Conservation (phyloP, 495 filamentous ascomycete genomes). For the Podospora appendiculata region DNA sequence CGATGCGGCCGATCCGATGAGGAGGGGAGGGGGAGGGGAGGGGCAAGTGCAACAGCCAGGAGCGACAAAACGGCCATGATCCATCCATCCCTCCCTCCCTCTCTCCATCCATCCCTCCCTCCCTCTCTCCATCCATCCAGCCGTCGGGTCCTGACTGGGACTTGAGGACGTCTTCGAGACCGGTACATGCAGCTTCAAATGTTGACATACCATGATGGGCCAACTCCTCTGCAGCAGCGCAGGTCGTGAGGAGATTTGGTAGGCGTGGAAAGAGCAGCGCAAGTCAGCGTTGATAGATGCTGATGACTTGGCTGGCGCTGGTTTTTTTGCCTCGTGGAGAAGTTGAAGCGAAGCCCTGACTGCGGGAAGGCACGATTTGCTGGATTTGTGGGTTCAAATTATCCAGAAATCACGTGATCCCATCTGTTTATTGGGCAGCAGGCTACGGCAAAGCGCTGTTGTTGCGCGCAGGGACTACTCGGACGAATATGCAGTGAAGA, state of each 20-base stretch:
- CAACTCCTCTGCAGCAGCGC: constrained; percentile 26
- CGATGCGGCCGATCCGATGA: too few relatives aligned
- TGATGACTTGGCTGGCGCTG: constrained; percentile 25
- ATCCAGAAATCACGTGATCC: constrained; percentile 19
- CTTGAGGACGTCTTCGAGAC: too few relatives aligned
- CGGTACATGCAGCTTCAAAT: too few relatives aligned
- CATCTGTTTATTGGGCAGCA: background rate
- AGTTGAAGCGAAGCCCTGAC: constrained; percentile 18
- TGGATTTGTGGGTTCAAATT: constrained; percentile 26
- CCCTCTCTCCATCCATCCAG: too few relatives aligned
- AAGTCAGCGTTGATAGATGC: constrained; percentile 22
- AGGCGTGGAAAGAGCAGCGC: constrained; percentile 14
- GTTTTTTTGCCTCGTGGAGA: constrained; percentile 29
- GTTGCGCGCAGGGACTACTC: too few relatives aligned
- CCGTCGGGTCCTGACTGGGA: too few relatives aligned
- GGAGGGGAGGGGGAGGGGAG: too few relatives aligned
- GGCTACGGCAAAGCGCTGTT: too few relatives aligned
- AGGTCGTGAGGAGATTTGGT: constrained; percentile 22
- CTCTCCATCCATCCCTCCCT: too few relatives aligned
- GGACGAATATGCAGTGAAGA: background rate
- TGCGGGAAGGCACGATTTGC: constrained; percentile 14
- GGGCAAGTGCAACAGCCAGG: too few relatives aligned
- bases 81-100: too few relatives aligned
- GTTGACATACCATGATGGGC: constrained; percentile 33
- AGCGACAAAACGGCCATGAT: too few relatives aligned